phyloP scores from a whole-genome alignment of 495 filamentous ascomycete genomes.

The Astrocystis sublimbata region DNA sequence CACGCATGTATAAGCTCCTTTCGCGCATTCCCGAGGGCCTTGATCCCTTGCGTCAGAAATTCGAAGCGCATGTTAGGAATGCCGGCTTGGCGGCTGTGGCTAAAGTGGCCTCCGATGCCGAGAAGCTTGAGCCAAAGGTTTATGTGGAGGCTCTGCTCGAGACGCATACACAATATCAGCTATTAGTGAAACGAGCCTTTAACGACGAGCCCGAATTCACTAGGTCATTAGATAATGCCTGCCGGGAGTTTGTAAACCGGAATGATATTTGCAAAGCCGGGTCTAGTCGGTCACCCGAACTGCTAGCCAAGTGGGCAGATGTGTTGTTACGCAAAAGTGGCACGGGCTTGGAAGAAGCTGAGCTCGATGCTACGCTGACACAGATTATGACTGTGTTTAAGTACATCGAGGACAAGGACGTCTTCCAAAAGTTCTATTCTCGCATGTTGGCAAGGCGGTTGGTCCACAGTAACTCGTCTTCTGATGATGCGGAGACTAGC shows the following conservation, averaged over 20 bases:
- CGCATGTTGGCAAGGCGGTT: constrained; percentile 93
- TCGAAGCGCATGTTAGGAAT: constrained; percentile 90
- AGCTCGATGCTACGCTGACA: constrained; percentile 85
- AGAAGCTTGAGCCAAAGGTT: constrained; percentile 90
- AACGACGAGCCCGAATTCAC: constrained; percentile 96
- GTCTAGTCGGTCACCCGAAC: constrained; percentile 88
- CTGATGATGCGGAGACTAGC: constrained; percentile 95
- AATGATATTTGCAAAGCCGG: constrained; percentile 92
- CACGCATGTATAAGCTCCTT: constrained; percentile 92
- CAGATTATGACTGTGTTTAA: constrained; percentile 99
- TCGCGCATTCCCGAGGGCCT: constrained; percentile 89
- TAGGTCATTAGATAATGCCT: constrained; percentile 93
- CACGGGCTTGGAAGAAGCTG: constrained; percentile 85
- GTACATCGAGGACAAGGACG: constrained; percentile 99
- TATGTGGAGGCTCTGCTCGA: constrained; percentile 95
- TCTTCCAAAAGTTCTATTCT: constrained; percentile 99
- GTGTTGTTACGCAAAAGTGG: constrained; percentile 89
- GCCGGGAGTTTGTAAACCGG: constrained; percentile 95
- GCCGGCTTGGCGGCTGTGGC: constrained; percentile 85
- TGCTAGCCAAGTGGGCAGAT: constrained; percentile 96
- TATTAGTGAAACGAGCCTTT: constrained; percentile 88
- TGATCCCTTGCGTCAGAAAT: constrained; percentile 83
- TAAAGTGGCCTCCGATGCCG: constrained; percentile 85
- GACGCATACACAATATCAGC: constrained; percentile 89
- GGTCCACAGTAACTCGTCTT: constrained; percentile 91